phyloP scores from a whole-genome alignment of 176 grass and related monocot genomes.

The Oryza longistaminata region DNA sequence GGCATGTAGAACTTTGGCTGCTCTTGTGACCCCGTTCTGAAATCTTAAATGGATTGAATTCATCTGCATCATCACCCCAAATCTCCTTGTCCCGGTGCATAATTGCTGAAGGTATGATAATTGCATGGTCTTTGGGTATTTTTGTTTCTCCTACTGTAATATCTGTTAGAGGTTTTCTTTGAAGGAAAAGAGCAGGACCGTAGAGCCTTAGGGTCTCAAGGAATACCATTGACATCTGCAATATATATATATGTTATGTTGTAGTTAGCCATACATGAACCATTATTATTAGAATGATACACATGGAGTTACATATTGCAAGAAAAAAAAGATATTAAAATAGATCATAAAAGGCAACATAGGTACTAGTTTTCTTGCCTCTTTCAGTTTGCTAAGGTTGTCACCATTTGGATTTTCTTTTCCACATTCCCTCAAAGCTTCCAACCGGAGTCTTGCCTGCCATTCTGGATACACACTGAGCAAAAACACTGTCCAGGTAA shows the following conservation, averaged over 20 bases:
- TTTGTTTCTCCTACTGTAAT: not conserved
- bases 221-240: conserved; percentile 36
- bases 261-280: not conserved
- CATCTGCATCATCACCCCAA: conserved; percentile 8
- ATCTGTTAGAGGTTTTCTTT: not conserved
- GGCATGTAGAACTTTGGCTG: conserved; percentile 21
- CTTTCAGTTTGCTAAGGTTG: conserved; percentile 44
- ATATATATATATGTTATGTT: not conserved
- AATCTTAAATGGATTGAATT: conserved; percentile 26
- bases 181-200: conserved; percentile 7
- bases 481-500: conserved; percentile 63
- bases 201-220: conserved; percentile 40
- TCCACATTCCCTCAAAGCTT: conserved; percentile 41
- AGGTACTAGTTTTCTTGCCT: conserved; percentile 34
- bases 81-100: conserved; percentile 34
- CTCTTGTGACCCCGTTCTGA: conserved; percentile 7
- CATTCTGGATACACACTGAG: conserved; percentile 46
- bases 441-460: conserved; percentile 52
- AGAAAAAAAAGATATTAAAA: not conserved
- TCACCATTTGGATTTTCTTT: not conserved
- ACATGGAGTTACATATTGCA: not conserved
- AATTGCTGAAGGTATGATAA: conserved; percentile 16
- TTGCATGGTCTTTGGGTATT: not conserved
- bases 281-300: not conserved
- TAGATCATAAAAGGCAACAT: not conserved